Evolutionary conservation across 2,329 filamentous ascomycete genomes (phyloP).

Genomic region (Orbilia blumenaviensis): DNA sequence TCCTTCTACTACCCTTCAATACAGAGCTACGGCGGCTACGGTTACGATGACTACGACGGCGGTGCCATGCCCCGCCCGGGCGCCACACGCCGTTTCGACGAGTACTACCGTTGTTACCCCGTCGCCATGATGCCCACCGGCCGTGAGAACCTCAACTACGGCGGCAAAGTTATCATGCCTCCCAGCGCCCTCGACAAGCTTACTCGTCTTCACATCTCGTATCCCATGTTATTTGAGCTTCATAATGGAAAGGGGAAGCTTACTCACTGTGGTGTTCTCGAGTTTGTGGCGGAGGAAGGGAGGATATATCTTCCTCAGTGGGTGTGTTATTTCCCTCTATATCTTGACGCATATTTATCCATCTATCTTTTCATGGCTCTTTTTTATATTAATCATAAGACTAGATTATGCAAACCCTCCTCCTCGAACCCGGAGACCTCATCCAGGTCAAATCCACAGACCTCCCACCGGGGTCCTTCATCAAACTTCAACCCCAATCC

Average conservation of each 20-base stretch:
- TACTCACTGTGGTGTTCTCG: conserved; percentile 92
- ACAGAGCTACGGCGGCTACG: conserved; percentile 62
- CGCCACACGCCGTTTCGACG: conserved; percentile 83
- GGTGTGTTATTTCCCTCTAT: conserved; percentile 65
- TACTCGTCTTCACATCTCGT: conserved; percentile 93
- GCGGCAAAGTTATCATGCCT: conserved; percentile 97
- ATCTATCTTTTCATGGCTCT: neutral
- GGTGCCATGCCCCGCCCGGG: conserved; percentile 29
- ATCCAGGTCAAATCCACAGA: conserved; percentile 95
- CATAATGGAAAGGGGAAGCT: conserved; percentile 83
- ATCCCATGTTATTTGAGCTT: conserved; percentile 95
- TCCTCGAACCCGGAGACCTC: conserved; percentile 89
- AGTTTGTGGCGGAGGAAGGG: conserved; percentile 97
- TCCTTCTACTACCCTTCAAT: conserved; percentile 60
- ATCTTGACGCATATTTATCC: too few species aligned
- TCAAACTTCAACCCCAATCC: conserved; percentile 96
- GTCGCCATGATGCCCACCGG: conserved; percentile 92
- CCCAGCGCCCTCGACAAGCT: conserved; percentile 96
- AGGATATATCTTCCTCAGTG: conserved; percentile 95
- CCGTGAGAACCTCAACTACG: conserved; percentile 88
- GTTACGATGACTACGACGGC: conserved; percentile 58
- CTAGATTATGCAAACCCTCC: conserved; percentile 91
- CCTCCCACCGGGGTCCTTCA: conserved; percentile 85
- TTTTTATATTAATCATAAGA: neutral
- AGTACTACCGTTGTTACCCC: conserved; percentile 98